phyloP scores from a whole-genome alignment of 345 rosid genomes.

The Heritiera fomes region DNA sequence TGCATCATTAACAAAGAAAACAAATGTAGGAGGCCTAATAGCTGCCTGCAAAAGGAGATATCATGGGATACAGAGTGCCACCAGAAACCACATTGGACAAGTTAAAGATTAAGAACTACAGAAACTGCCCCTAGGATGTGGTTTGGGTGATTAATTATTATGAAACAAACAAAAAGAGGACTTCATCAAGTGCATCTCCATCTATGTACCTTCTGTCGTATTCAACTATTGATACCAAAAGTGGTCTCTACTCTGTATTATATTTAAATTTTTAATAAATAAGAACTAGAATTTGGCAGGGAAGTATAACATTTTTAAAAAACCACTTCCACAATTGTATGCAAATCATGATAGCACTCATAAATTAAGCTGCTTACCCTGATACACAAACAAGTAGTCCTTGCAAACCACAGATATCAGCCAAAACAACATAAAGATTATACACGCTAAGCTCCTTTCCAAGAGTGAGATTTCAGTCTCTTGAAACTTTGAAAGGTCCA shows the following conservation, averaged over 20 bases:
- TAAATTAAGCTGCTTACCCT: not conserved
- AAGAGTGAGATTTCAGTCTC: not conserved
- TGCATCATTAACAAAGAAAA: slow-evolving; percentile 89
- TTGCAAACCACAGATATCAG: not conserved
- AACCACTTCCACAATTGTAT: not conserved
- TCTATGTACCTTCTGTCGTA: not conserved
- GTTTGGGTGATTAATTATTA: not conserved
- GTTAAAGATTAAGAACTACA: not conserved
- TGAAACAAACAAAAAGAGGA: slow-evolving; percentile 1
- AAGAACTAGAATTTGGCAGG: not conserved
- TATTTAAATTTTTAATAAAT: not conserved
- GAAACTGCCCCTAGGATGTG: slow-evolving; percentile 5
- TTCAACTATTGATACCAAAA: not conserved
- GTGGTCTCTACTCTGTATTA: not conserved
- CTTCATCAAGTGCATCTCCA: not conserved
- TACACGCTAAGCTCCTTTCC: not conserved
- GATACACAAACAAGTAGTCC: not conserved
- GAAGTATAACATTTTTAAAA: not conserved
- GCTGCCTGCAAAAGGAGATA: slow-evolving; percentile 70
- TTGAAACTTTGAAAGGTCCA: not conserved
- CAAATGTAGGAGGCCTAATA: slow-evolving; percentile 93
- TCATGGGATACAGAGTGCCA: not conserved
- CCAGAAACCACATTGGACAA: not conserved
- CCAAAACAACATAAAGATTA: not conserved
- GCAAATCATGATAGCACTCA: not conserved